These are phyloP conservation scores for Calocybe gambosa DNA, from an alignment of 1,284 basidiomycete genomes.

Conservation along the genomic window DNA sequence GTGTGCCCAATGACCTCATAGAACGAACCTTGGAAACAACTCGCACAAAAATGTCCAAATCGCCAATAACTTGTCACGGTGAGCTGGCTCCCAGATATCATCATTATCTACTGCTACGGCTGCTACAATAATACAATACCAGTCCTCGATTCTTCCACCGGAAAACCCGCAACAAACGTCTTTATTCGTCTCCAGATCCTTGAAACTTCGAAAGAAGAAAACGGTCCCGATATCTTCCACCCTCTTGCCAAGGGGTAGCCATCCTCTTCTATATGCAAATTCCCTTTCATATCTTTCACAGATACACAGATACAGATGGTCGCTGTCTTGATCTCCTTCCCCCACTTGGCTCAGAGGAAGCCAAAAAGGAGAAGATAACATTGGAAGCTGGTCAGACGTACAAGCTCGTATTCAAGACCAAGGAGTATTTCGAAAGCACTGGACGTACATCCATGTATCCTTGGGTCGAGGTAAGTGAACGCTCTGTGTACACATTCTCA, in stretches of 20 bases:
- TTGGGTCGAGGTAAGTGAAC: constrained; percentile 65
- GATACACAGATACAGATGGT: constrained; percentile 77
- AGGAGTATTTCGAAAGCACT: constrained; percentile 69
- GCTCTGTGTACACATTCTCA: background rate
- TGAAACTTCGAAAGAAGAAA: constrained; percentile 23
- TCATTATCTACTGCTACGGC: no score
- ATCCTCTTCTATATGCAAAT: constrained; percentile 1
- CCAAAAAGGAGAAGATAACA: constrained; percentile 34
- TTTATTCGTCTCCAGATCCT: constrained; percentile 53
- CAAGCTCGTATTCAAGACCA: constrained; percentile 82
- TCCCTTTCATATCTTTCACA: constrained; percentile 24
- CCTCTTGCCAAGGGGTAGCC: constrained; percentile 57
- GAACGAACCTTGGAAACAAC: background rate
- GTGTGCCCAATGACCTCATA: constrained; percentile 11
- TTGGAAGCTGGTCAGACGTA: constrained; percentile 57
- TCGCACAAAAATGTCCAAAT: constrained; percentile 48
- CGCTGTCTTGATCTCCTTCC: constrained; percentile 71
- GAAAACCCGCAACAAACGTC: constrained; percentile 73
- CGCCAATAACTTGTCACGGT: constrained; percentile 90
- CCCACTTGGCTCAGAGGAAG: constrained; percentile 40
- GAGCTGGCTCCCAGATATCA: no score
- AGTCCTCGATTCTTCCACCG: constrained; percentile 84
- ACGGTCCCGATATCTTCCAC: constrained; percentile 36
- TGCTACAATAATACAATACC: constrained; percentile 4
- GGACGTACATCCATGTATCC: constrained; percentile 78